phyloP scores from a whole-genome alignment of 164 flowering plant genomes.

The Sedum album region DNA sequence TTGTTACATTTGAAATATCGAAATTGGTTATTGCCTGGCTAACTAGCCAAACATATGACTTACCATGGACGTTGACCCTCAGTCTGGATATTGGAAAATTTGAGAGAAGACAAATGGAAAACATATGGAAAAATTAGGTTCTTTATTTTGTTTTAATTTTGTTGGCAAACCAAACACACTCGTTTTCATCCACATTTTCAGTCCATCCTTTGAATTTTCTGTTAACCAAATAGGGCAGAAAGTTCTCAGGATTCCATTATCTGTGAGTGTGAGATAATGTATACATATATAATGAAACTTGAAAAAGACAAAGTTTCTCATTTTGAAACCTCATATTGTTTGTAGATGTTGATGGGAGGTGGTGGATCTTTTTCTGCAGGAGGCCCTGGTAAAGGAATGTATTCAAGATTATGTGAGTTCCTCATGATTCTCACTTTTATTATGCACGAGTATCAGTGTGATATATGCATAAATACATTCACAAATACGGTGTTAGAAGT shows the following conservation, averaged over 20 bases:
- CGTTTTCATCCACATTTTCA: neutral
- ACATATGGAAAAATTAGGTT: neutral
- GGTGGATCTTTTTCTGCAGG: conserved; percentile 97
- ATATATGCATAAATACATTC: neutral
- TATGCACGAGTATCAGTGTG: neutral
- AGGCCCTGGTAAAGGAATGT: conserved; percentile 98
- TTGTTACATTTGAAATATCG: no score
- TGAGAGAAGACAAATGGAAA: neutral
- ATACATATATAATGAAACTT: neutral
- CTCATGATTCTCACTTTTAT: neutral
- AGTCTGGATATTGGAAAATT: neutral
- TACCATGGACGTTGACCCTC: neutral
- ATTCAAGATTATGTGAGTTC: conserved; percentile 80
- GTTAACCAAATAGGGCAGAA: neutral
- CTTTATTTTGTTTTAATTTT: neutral
- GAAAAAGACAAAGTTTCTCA: neutral
- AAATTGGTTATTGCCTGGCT: neutral
- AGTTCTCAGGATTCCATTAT: neutral
- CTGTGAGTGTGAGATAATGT: neutral
- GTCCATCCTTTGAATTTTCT: neutral
- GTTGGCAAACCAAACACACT: neutral
- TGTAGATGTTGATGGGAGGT: conserved; percentile 96
- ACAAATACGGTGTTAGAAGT: neutral
- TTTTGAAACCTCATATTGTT: neutral
- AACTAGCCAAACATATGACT: neutral